Conservation (phyloP, 1,139 yeast genomes). For the Suhomyces taliae region DNA sequence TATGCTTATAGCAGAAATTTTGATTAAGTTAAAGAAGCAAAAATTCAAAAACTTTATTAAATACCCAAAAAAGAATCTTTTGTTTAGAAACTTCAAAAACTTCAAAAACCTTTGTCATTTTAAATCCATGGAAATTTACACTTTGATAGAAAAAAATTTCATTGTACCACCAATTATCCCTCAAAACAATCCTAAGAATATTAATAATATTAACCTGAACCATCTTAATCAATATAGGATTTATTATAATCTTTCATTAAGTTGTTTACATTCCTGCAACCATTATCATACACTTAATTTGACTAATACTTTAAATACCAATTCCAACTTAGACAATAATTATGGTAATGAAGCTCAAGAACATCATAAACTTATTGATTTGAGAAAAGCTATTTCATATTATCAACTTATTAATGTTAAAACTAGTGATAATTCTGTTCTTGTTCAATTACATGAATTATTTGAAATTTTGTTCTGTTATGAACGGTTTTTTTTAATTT, state of each 20-base stretch:
- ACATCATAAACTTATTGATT: constrained; percentile 35
- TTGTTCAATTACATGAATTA: constrained; percentile 34
- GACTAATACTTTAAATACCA: constrained; percentile 18
- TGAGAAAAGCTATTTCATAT: constrained; percentile 38
- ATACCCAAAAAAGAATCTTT: constrained; percentile 18
- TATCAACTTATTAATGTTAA: constrained; percentile 35
- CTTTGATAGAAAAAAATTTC: constrained; percentile 30
- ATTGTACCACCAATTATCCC: constrained; percentile 27
- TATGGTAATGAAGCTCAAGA: constrained; percentile 24
- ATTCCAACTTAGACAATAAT: constrained; percentile 15
- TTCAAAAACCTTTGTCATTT: constrained; percentile 29
- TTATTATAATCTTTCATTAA: constrained; percentile 36
- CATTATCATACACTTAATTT: constrained; percentile 35
- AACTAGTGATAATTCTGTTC: constrained; percentile 21
- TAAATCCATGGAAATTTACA: constrained; percentile 31
- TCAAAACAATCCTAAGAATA: constrained; percentile 12
- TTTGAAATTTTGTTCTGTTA: constrained; percentile 34
- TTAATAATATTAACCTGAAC: constrained; percentile 14
- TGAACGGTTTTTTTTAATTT: constrained; percentile 36
- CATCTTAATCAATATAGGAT: constrained; percentile 28
- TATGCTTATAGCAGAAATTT: constrained; percentile 32
- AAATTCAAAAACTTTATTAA: constrained; percentile 25
- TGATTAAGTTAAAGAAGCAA: constrained; percentile 30
- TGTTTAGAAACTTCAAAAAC: constrained; percentile 23
- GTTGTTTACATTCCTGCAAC: constrained; percentile 35